Percentiles rank a stretch among this genome's conserved stretches.
These are phyloP conservation scores for Mytilinidion resinicola DNA, from an alignment of 495 filamentous ascomycete species.

Conservation along the genomic window DNA sequence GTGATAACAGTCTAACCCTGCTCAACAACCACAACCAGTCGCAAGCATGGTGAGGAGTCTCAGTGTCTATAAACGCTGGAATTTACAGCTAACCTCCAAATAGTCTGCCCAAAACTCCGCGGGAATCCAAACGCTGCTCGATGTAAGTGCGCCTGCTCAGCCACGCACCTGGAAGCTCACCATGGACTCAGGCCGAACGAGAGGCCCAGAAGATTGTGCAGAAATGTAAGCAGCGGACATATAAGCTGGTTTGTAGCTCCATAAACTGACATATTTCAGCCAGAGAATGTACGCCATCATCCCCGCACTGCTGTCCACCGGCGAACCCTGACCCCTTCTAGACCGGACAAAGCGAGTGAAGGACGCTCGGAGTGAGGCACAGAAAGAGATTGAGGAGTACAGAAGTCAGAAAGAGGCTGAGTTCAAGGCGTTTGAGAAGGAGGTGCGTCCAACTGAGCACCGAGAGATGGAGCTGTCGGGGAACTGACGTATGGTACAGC, in stretches of 20 bases:
- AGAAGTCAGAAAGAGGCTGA: constrained; percentile 83
- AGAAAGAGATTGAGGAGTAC: constrained; percentile 98
- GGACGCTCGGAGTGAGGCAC: constrained; percentile 88
- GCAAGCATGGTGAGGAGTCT: constrained; percentile 41
- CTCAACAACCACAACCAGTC: neutral
- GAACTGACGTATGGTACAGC: constrained; percentile 43
- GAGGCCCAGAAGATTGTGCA: constrained; percentile 99
- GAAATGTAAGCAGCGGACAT: constrained; percentile 55
- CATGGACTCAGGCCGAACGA: constrained; percentile 70
- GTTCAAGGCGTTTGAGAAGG: constrained; percentile 88
- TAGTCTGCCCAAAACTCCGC: constrained; percentile 97
- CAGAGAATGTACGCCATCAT: constrained; percentile 60
- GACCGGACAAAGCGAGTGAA: constrained; percentile 96
- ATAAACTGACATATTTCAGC: constrained; percentile 39
- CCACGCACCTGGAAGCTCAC: constrained; percentile 30
- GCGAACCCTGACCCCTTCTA: constrained; percentile 31
- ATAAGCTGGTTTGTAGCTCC: neutral
- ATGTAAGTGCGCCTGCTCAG: constrained; percentile 57
- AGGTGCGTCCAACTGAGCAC: constrained; percentile 51
- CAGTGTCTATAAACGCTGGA: neutral
- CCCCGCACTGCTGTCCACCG: neutral
- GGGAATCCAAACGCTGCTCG: constrained; percentile 96
- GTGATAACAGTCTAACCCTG: constrained; percentile 12
- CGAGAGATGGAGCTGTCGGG: neutral
- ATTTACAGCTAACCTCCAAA: constrained; percentile 1